phyloP scores from a whole-genome alignment of 306 rosid genomes.

The Lathyrus tuberosus region DNA sequence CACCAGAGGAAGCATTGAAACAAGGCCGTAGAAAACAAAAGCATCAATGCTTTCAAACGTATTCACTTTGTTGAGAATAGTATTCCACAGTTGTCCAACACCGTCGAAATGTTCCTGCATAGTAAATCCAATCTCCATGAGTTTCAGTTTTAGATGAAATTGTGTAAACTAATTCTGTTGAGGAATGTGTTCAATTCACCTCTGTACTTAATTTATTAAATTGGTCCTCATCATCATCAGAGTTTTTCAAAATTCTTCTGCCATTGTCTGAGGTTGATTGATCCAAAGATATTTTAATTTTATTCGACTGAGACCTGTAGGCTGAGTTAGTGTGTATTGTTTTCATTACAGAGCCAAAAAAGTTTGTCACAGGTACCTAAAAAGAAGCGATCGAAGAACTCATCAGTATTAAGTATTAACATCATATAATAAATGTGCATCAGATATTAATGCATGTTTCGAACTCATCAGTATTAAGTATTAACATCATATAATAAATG shows the following conservation, averaged over 20 bases:
- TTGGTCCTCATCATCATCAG: slow-evolving; percentile 44
- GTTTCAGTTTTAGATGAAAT: slow-evolving; percentile 20
- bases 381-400: slow-evolving; percentile 35
- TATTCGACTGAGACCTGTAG: slow-evolving; percentile 50
- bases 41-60: slow-evolving; percentile 58
- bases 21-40: slow-evolving; percentile 69
- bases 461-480: slow-evolving; percentile 1
- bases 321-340: slow-evolving; percentile 90
- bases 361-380: slow-evolving; percentile 91
- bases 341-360: slow-evolving; percentile 97
- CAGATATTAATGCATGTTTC: not conserved
- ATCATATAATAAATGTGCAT: not conserved
- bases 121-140: slow-evolving; percentile 38
- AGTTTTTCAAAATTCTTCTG: slow-evolving; percentile 44
- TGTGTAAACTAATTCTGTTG: slow-evolving; percentile 2
- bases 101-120: slow-evolving; percentile 54
- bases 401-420: not conserved
- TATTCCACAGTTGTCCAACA: slow-evolving; percentile 49
- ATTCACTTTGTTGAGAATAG: slow-evolving; percentile 45
- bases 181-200: slow-evolving; percentile 47
- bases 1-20: slow-evolving; percentile 66
- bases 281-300: slow-evolving; percentile 40
- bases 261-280: slow-evolving; percentile 39
- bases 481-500: not conserved
- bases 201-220: slow-evolving; percentile 33